Evolutionary conservation across 2,329 filamentous ascomycete genomes (phyloP).

Genomic region (Aspergillus oerlinghausenensis): DNA sequence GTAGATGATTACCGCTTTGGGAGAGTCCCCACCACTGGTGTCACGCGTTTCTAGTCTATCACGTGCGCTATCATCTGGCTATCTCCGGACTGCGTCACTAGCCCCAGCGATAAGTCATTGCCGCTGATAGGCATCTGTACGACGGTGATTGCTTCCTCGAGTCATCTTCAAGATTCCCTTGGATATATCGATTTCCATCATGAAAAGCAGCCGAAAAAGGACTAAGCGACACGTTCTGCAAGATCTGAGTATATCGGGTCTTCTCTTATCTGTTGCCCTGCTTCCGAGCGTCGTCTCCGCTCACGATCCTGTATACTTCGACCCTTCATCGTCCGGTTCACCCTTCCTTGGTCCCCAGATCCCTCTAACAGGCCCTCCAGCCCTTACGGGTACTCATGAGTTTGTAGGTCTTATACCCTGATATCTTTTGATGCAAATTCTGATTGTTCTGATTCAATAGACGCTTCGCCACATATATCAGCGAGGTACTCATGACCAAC

Average conservation of each 20-base stretch:
- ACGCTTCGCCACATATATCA: constrained; percentile 83
- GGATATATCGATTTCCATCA: constrained; percentile 14
- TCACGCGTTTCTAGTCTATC: background rate
- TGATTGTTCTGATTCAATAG: constrained; percentile 15
- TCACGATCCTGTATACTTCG: constrained; percentile 21
- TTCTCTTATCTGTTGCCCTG: constrained; percentile 21
- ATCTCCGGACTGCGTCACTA: constrained; percentile 24
- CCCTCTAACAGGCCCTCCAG: constrained; percentile 21
- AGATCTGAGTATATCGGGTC: constrained; percentile 10
- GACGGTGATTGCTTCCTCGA: background rate
- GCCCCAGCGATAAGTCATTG: constrained; percentile 5
- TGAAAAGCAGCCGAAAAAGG: constrained; percentile 15
- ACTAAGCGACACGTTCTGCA: constrained; percentile 12
- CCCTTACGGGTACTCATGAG: constrained; percentile 25
- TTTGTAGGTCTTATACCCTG: constrained; percentile 27
- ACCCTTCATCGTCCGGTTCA: constrained; percentile 18
- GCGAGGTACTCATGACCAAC: constrained; percentile 77
- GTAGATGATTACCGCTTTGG: background rate
- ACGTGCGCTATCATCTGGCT: constrained; percentile 11
- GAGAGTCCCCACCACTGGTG: background rate
- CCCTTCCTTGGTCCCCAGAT: constrained; percentile 32
- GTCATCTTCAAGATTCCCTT: constrained; percentile 13
- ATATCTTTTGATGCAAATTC: background rate
- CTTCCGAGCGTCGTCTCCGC: constrained; percentile 20
- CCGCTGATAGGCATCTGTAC: background rate